Percentiles rank a stretch among this genome's conserved stretches.
These are phyloP conservation scores for Fusarium sp. DNA, from an alignment of 2,329 filamentous ascomycete genomes.

Conservation along the genomic window DNA sequence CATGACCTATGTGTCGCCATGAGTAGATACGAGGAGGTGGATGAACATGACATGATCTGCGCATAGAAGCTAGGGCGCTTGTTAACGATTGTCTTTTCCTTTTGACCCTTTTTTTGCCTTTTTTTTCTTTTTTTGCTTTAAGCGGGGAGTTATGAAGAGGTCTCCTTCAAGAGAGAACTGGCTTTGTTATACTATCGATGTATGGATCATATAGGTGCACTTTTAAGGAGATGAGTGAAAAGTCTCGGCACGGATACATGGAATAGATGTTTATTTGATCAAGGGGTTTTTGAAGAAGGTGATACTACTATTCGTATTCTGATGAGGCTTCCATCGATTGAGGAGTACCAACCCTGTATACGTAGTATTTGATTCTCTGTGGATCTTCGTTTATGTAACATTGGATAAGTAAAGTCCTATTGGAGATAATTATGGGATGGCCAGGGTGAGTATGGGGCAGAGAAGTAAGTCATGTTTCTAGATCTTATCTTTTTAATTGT, in stretches of 20 bases:
- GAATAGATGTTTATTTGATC: conserved; percentile 12
- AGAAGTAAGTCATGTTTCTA: conserved; percentile 20
- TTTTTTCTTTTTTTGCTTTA: conserved; percentile 28
- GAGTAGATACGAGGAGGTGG: conserved; percentile 20
- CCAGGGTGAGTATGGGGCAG: conserved; percentile 19
- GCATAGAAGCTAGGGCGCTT: conserved; percentile 48
- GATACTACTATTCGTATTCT: conserved; percentile 5
- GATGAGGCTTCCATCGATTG: not conserved
- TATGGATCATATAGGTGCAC: not conserved
- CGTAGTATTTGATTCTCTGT: conserved; percentile 19
- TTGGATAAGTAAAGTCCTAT: not conserved
- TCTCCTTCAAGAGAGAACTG: conserved; percentile 18
- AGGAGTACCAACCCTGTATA: not conserved
- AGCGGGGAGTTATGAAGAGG: conserved; percentile 37
- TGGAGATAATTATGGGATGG: conserved; percentile 8
- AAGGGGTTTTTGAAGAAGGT: conserved; percentile 11
- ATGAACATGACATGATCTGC: conserved; percentile 22
- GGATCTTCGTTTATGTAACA: conserved; percentile 10
- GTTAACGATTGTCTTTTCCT: conserved; percentile 31
- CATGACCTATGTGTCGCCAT: conserved; percentile 21
- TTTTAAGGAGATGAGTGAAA: conserved; percentile 1
- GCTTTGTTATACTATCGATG: conserved; percentile 10
- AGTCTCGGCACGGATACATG: not conserved
- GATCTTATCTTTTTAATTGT: not conserved
- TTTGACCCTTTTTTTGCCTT: conserved; percentile 1